Evolutionary conservation across 148 eudicot species (phyloP), one percentile per base, ranked within the genome.

Genomic region (Silene conica): DNA sequence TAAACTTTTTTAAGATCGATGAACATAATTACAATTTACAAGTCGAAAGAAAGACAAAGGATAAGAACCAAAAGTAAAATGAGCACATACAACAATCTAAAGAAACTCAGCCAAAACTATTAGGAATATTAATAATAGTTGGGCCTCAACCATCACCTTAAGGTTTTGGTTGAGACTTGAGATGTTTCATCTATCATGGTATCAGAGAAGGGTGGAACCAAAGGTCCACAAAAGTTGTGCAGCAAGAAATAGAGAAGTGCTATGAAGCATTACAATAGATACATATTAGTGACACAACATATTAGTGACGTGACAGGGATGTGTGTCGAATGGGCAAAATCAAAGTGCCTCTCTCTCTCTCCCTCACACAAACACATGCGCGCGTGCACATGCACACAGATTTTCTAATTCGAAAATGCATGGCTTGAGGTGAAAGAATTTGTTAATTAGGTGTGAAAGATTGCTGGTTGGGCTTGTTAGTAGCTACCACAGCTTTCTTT

Each of bases 81-180:
- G 52, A 70, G 73, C 73, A 50, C 62, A 28, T n/a, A 41, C 16
- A 41, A 63, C n/a, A 48, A 15, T 22, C 45, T 73, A 23, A 54
- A 73, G 31, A 14, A 6, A 45, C 26, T 23, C 4, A 6, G 4
- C 6, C 31, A 26, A n/a, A 56, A 13, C n/a, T n/a, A n/a, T n/a
- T n/a, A n/a, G n/a, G n/a, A n/a, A n/a, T n/a, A n/a, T n/a, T n/a
- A n/a, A n/a, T n/a, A n/a, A n/a, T n/a, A n/a, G n/a, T n/a, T n/a
- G n/a, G n/a, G n/a, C n/a, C n/a, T n/a, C n/a, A n/a, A n/a, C n/a
- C n/a, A n/a, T n/a, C n/a, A n/a, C n/a, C n/a, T n/a, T n/a, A n/a
- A n/a, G n/a, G n/a, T n/a, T n/a, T n/a, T n/a, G n/a, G n/a, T n/a
- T n/a, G n/a, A n/a, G n/a, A n/a, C n/a, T n/a, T n/a, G n/a, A n/a